phyloP scores from a whole-genome alignment of 2,329 filamentous ascomycete species.

The Dothistroma septosporum region DNA sequence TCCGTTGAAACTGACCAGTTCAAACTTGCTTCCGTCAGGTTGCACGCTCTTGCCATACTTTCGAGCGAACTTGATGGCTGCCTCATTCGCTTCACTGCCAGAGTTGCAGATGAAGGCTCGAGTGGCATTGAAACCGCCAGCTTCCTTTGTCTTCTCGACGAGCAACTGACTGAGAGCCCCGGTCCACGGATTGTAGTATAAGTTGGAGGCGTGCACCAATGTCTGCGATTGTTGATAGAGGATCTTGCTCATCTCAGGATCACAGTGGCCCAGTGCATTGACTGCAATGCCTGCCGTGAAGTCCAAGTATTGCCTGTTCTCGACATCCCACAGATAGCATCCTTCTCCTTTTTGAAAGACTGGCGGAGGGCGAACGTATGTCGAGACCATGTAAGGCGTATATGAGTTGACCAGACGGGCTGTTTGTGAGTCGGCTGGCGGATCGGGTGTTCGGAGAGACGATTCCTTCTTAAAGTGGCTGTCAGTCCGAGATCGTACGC shows the following conservation, averaged over 20 bases:
- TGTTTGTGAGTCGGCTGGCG: slow-evolving; percentile 67
- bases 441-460: slow-evolving; percentile 65
- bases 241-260: slow-evolving; percentile 70
- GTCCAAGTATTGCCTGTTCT: slow-evolving; percentile 85
- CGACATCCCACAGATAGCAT: slow-evolving; percentile 83
- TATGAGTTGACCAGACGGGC: slow-evolving; percentile 69
- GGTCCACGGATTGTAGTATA: slow-evolving; percentile 97
- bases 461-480: slow-evolving; percentile 44
- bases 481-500: slow-evolving; percentile 14
- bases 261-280: slow-evolving; percentile 85
- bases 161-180: slow-evolving; percentile 82
- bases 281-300: slow-evolving; percentile 96
- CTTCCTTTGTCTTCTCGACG: slow-evolving; percentile 72
- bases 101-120: slow-evolving; percentile 94
- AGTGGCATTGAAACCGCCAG: slow-evolving; percentile 74
- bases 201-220: slow-evolving; percentile 86
- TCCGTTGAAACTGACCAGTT: slow-evolving; percentile 84
- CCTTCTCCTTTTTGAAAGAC: slow-evolving; percentile 87
- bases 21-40: slow-evolving; percentile 57
- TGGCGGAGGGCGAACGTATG: slow-evolving; percentile 83
- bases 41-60: slow-evolving; percentile 68
- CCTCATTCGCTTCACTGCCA: slow-evolving; percentile 94
- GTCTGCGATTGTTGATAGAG: slow-evolving; percentile 64
- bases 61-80: slow-evolving; percentile 91
- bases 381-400: slow-evolving; percentile 88